These are phyloP conservation scores for Cystofilobasidium bisporidii DNA, from an alignment of 768 basidiomycete genomes.

Conservation along the genomic window DNA sequence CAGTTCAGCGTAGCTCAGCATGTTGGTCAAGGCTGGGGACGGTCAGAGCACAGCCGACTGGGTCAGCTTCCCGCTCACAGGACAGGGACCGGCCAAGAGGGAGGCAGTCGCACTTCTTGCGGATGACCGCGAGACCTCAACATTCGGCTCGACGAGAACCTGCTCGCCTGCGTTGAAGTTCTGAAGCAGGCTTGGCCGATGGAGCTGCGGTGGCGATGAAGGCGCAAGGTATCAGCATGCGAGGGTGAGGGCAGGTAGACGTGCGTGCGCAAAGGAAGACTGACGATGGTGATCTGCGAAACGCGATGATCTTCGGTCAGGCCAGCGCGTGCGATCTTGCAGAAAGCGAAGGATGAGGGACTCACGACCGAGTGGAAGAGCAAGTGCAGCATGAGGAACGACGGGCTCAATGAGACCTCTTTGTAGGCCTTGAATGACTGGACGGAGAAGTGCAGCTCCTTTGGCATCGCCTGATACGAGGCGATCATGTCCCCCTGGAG, in stretches of 20 bases:
- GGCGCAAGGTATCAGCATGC: too few species aligned
- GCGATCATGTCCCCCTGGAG: conserved; percentile 25
- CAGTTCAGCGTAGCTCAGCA: conserved; percentile 24
- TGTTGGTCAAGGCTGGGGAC: conserved; percentile 26
- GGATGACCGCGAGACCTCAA: conserved; percentile 27
- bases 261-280: background rate
- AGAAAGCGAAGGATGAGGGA: background rate
- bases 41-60: too few species aligned
- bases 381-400: conserved; percentile 14
- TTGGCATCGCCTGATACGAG: conserved; percentile 19
- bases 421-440: conserved; percentile 22
- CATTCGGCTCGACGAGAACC: conserved; percentile 25
- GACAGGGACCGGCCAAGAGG: background rate
- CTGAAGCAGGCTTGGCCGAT: conserved; percentile 27
- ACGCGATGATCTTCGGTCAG: too few species aligned
- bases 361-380: conserved; percentile 17
- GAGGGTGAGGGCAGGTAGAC: too few species aligned
- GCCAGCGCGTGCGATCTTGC: too few species aligned
- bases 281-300: conserved; percentile 13
- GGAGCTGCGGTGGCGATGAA: conserved; percentile 12
- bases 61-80: too few species aligned
- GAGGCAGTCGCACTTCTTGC: conserved; percentile 14
- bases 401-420: conserved; percentile 2
- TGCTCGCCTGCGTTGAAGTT: conserved; percentile 18
- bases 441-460: conserved; percentile 21